Evolutionary conservation across 2,329 filamentous ascomycete genomes (phyloP).

Genomic region (Aspergillus sp.): DNA sequence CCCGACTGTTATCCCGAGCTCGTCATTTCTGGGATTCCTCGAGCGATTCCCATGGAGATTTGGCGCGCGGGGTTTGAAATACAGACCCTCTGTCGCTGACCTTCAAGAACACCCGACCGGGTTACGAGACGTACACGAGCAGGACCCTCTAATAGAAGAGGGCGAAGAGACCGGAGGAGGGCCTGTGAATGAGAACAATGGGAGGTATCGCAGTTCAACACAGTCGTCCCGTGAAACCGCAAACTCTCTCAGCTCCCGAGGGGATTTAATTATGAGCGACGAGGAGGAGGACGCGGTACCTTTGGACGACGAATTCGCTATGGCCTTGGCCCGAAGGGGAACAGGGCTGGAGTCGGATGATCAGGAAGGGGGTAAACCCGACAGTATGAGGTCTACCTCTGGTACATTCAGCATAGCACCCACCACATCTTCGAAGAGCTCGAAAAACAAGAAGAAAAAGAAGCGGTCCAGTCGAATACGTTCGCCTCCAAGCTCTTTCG

Average conservation of each 20-base stretch:
- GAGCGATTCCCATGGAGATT: constrained; percentile 81
- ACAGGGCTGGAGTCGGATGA: constrained; percentile 62
- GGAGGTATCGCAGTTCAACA: constrained; percentile 71
- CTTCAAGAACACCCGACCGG: constrained; percentile 79
- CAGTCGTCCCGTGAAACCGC: constrained; percentile 76
- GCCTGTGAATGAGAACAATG: constrained; percentile 16
- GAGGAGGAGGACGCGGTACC: constrained; percentile 93
- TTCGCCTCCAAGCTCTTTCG: constrained; percentile 24
- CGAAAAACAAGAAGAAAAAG: constrained; percentile 32
- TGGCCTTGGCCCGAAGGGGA: constrained; percentile 68
- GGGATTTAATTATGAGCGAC: constrained; percentile 88
- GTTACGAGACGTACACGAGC: constrained; percentile 54
- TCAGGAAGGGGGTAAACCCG: constrained; percentile 64
- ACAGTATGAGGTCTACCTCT: constrained; percentile 40
- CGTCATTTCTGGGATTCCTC: constrained; percentile 80
- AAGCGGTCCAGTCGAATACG: constrained; percentile 27
- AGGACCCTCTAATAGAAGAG: constrained; percentile 70
- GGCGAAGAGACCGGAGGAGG: constrained; percentile 47
- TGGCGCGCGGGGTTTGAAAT: constrained; percentile 74
- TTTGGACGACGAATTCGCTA: constrained; percentile 86
- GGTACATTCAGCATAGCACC: constrained; percentile 50
- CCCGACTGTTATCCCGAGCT: constrained; percentile 86
- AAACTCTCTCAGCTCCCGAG: constrained; percentile 82
- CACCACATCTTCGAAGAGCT: constrained; percentile 41
- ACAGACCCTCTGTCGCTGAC: constrained; percentile 88